A percentile compares a stretch with the other conserved stretches of the same genome.
Conservation (phyloP, 1,284 basidiomycete genomes). For the Microbotryum intermedium region DNA sequence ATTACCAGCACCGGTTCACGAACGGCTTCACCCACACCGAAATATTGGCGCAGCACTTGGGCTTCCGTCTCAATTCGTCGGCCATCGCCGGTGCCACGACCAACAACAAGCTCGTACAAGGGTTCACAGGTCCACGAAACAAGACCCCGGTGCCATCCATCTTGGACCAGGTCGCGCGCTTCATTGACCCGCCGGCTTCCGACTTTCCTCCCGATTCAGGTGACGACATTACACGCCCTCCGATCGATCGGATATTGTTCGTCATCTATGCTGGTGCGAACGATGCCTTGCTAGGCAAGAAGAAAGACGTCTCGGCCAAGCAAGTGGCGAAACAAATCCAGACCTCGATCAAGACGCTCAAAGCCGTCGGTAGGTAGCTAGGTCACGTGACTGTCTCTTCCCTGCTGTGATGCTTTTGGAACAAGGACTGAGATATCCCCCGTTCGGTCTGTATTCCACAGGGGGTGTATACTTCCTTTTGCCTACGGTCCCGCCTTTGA, state of each 20-base stretch:
- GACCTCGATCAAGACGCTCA: neutral
- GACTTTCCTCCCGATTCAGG: neutral
- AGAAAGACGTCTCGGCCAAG: neutral
- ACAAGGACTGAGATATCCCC: neutral
- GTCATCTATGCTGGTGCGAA: constrained; percentile 10
- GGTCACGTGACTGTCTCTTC: neutral
- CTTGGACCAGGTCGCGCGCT: neutral
- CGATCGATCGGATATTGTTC: neutral
- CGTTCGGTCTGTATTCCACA: neutral
- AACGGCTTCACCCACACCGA: neutral
- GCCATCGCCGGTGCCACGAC: constrained; percentile 12
- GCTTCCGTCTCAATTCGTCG: neutral
- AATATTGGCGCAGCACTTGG: neutral
- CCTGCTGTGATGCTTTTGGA: neutral
- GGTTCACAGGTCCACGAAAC: constrained; percentile 1
- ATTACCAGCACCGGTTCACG: constrained; percentile 10
- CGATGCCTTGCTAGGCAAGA: constrained; percentile 2
- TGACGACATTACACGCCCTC: neutral
- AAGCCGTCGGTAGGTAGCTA: neutral
- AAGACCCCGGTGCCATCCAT: neutral
- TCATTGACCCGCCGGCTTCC: neutral
- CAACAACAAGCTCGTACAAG: constrained; percentile 4
- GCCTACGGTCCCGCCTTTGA: neutral
- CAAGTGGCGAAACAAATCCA: neutral
- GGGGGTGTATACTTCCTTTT: constrained; percentile 11